Conservation (phyloP, 116 monocot genomes). For the Dioscorea cayenensis region DNA sequence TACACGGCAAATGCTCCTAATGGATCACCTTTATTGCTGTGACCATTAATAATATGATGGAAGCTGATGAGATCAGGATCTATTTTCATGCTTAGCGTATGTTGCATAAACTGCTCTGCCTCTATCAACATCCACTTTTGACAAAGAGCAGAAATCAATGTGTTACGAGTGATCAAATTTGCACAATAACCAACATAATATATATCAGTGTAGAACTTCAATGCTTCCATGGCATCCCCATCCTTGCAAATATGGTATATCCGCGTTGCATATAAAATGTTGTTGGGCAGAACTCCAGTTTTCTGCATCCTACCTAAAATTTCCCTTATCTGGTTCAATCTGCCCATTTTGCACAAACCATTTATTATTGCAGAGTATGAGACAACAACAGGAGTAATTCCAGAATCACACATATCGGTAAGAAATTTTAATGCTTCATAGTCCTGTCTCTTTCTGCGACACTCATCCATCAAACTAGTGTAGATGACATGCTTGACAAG, state of each 20-base stretch:
- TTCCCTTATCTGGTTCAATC: conserved; percentile 17
- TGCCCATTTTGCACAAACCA: conserved; percentile 45
- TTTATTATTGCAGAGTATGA: conserved; percentile 52
- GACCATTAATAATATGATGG: conserved; percentile 51
- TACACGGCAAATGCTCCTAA: conserved; percentile 38
- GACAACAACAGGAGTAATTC: conserved; percentile 45
- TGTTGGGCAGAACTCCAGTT: conserved; percentile 41
- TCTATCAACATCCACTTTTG: conserved; percentile 29
- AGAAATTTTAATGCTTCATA: conserved; percentile 30
- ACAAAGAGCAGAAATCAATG: conserved; percentile 42
- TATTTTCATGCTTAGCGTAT: conserved; percentile 49
- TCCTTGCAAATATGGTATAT: conserved; percentile 37
- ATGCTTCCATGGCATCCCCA: conserved; percentile 38
- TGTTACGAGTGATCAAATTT: conserved; percentile 43
- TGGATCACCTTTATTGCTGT: conserved; percentile 37
- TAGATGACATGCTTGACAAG: conserved; percentile 37
- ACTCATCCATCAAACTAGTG: conserved; percentile 52
- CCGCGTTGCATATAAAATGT: conserved; percentile 41
- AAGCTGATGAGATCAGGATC: conserved; percentile 23
- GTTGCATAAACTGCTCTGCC: conserved; percentile 57
- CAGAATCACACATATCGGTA: conserved; percentile 29
- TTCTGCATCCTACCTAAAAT: conserved; percentile 52
- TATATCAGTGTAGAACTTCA: conserved; percentile 42
- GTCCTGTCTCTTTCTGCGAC: conserved; percentile 31
- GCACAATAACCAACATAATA: conserved; percentile 18